Evolutionary conservation across 2,329 filamentous ascomycete species (phyloP).

Genomic region (Fusarium begoniae): DNA sequence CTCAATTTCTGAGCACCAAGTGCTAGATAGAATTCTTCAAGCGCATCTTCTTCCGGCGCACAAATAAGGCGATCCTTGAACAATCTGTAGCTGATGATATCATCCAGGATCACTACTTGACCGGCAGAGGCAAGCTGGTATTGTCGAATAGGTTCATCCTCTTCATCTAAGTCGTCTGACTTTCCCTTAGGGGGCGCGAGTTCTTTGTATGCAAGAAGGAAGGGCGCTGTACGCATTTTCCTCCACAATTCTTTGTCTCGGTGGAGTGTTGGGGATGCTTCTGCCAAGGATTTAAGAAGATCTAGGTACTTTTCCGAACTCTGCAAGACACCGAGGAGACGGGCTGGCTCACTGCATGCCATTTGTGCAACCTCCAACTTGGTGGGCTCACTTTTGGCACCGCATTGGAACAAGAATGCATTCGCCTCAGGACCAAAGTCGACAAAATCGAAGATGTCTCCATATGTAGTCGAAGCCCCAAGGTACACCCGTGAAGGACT

Average conservation of each 20-base stretch:
- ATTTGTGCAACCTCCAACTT: constrained; percentile 85
- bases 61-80: constrained; percentile 88
- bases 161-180: constrained; percentile 63
- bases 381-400: constrained; percentile 90
- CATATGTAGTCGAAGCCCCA: constrained; percentile 75
- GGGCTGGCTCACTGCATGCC: constrained; percentile 83
- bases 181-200: constrained; percentile 61
- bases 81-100: constrained; percentile 86
- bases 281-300: constrained; percentile 82
- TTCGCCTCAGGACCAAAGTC: constrained; percentile 92
- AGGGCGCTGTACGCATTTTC: constrained; percentile 78
- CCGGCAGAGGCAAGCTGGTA: constrained; percentile 79
- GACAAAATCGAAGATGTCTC: constrained; percentile 95
- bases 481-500: constrained; percentile 82
- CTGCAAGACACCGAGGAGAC: constrained; percentile 81
- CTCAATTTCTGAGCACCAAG: constrained; percentile 83
- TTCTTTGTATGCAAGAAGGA: constrained; percentile 86
- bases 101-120: constrained; percentile 82
- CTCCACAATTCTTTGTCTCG: constrained; percentile 81
- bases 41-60: constrained; percentile 86
- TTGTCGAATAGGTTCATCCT: constrained; percentile 74
- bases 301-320: constrained; percentile 87
- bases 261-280: constrained; percentile 74
- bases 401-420: constrained; percentile 85
- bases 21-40: constrained; percentile 85